Base-by-base conservation (phyloP, 495 filamentous ascomycete species). In the Parmelia sp. region DNA sequence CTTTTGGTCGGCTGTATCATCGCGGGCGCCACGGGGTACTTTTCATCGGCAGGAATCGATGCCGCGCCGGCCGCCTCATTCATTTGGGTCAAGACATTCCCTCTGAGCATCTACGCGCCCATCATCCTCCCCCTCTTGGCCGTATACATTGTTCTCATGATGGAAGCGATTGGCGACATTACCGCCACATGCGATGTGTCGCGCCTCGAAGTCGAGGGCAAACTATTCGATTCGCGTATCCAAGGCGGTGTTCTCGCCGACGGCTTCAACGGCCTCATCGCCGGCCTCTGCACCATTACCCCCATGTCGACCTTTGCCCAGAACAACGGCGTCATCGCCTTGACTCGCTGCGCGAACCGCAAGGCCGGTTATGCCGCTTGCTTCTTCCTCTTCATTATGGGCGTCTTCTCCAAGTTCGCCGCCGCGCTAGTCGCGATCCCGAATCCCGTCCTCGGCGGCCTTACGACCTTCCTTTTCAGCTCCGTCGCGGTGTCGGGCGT, bases 371-470 rank as follows among this genome's bases (percentile, higher is more conserved):
- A 91, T 71, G 83, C 74, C 59, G 79, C 76, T 71, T 90, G 90
- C 78, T 77, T 91, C 69, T 96, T 95, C 80, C 80, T 96, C 25
- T 75, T 96, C 60, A 72, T 96, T 72, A 91, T 92, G 88, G 92
- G 92, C 49, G 79, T 96, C 66, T 95, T 96, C 75, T 86, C 90
- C 63, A 96, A 96, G 68, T 95, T 96, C 73, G 90, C 92, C n/a
- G 91, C 92, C 2, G 82, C 90, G 1, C 83, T 96, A 1, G 88
- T 93, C 14, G 78, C 91, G 47, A 96, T 96, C 67, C 92, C 92
- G 0, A 76, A 81, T 35, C 68, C 92, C 3, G 91, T 96, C 1
- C 79, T 96, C 7, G 92, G 92, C 59, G 92, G 92, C 37, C 95
- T 97, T 90, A 96, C 92, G 0, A 92, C 90, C 3, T 96, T 96